A percentile compares a stretch with the other conserved stretches of the same genome.
Evolutionary conservation across 2,329 filamentous ascomycete genomes (phyloP).

Genomic region (Ascochyta fabae): DNA sequence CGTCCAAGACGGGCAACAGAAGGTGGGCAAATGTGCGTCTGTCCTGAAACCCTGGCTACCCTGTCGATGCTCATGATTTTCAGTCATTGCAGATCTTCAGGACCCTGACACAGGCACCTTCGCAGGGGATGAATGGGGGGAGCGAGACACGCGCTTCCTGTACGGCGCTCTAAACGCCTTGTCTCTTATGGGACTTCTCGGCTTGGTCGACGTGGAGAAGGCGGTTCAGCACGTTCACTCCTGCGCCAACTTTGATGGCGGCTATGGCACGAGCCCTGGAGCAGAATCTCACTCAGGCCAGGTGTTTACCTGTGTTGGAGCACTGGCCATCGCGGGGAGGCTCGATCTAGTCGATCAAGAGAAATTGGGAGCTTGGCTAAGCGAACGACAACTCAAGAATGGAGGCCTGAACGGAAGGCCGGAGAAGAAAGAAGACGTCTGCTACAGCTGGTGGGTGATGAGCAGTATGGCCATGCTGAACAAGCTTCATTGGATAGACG

Average conservation of each 20-base stretch:
- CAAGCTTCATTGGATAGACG: slow-evolving; percentile 91
- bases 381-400: slow-evolving; percentile 84
- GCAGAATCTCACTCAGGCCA: slow-evolving; percentile 95
- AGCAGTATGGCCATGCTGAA: slow-evolving; percentile 90
- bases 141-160: slow-evolving; percentile 92
- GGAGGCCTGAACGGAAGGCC: slow-evolving; percentile 93
- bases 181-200: slow-evolving; percentile 77
- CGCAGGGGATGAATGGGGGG: slow-evolving; percentile 93
- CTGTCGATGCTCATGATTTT: slow-evolving; percentile 31
- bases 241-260: slow-evolving; percentile 93
- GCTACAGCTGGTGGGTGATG: slow-evolving; percentile 99
- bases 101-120: slow-evolving; percentile 84
- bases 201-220: slow-evolving; percentile 77
- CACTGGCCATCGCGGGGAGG: slow-evolving; percentile 80
- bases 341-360: slow-evolving; percentile 84
- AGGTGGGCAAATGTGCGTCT: slow-evolving; percentile 79
- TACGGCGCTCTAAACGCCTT: slow-evolving; percentile 90
- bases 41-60: slow-evolving; percentile 9
- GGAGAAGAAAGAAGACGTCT: slow-evolving; percentile 95
- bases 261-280: slow-evolving; percentile 86
- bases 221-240: slow-evolving; percentile 79
- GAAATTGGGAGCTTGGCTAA: slow-evolving; percentile 86
- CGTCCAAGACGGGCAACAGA: slow-evolving; percentile 70
- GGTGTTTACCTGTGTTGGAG: slow-evolving; percentile 91
- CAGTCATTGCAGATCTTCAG: slow-evolving; percentile 82